A percentile compares a stretch with the other conserved stretches of the same genome.
phyloP scores from a whole-genome alignment of 805 yeast species.

The Starmera dryadoides region DNA sequence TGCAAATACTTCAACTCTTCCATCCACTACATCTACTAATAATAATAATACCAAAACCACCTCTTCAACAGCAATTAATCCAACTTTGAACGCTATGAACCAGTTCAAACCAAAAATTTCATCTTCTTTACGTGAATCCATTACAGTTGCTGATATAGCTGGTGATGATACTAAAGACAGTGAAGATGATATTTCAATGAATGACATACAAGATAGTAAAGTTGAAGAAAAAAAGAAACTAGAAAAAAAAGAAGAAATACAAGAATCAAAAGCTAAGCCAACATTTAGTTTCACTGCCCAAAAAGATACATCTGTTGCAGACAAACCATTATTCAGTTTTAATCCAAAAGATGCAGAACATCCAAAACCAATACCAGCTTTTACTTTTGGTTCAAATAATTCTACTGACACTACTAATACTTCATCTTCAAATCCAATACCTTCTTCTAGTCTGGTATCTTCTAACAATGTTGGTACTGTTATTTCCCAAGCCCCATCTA shows the following conservation, averaged over 20 bases:
- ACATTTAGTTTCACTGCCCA: not conserved
- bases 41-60: no score
- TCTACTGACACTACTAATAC: no score
- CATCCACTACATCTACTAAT: no score
- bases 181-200: conserved; percentile 1
- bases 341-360: not conserved
- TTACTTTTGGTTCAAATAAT: not conserved
- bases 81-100: conserved; percentile 2
- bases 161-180: conserved; percentile 5
- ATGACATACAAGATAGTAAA: not conserved
- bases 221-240: not conserved
- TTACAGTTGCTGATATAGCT: conserved; percentile 10
- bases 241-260: not conserved
- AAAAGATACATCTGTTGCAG: not conserved
- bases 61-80: conserved; percentile 1
- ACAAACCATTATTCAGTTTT: not conserved
- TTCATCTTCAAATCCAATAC: no score
- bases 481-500: not conserved
- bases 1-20: no score
- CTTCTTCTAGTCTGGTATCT: no score
- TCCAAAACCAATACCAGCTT: not conserved
- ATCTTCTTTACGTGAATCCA: conserved; percentile 28
- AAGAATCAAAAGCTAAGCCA: not conserved
- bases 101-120: conserved; percentile 30
- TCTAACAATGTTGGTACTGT: not conserved